A percentile compares a stretch with the other conserved stretches of the same genome.
phyloP scores from a whole-genome alignment of 2,329 filamentous ascomycete species.

The Diaporthe helianthi region DNA sequence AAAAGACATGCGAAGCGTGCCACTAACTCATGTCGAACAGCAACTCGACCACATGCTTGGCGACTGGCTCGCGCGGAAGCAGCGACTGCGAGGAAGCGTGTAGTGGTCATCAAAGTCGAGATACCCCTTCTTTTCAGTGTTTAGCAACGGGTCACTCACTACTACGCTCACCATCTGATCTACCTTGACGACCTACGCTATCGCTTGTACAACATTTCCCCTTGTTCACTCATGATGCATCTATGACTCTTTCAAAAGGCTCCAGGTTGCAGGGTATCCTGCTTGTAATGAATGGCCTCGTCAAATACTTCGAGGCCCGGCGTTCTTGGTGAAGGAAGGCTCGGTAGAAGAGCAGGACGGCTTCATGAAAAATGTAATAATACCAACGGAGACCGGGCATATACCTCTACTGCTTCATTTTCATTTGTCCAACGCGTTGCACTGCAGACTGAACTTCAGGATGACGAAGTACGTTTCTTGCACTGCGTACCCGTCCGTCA shows the following conservation, averaged over 20 bases:
- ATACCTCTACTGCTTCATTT: constrained; percentile 30
- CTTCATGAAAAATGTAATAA: constrained; percentile 31
- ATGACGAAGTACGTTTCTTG: background rate
- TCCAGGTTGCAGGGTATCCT: constrained; percentile 9
- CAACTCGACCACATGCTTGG: constrained; percentile 88
- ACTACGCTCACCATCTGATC: background rate
- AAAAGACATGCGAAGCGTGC: constrained; percentile 1
- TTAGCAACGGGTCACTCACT: constrained; percentile 4
- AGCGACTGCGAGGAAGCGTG: constrained; percentile 62
- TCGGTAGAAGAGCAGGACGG: constrained; percentile 21
- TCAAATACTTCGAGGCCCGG: constrained; percentile 27
- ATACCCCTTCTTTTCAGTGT: constrained; percentile 26
- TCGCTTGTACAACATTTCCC: constrained; percentile 1
- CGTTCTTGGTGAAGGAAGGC: constrained; percentile 27
- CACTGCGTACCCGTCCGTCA: background rate
- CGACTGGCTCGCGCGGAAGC: constrained; percentile 78
- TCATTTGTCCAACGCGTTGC: background rate
- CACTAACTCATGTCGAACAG: constrained; percentile 45
- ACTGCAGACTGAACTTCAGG: background rate
- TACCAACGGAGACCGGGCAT: constrained; percentile 29
- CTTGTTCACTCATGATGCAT: constrained; percentile 29
- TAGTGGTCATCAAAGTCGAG: constrained; percentile 39
- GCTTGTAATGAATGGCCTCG: constrained; percentile 18
- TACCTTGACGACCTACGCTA: background rate
- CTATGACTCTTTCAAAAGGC: constrained; percentile 28